phyloP scores from a whole-genome alignment of 345 rosid species.

The Pseudoturritis turrita region DNA sequence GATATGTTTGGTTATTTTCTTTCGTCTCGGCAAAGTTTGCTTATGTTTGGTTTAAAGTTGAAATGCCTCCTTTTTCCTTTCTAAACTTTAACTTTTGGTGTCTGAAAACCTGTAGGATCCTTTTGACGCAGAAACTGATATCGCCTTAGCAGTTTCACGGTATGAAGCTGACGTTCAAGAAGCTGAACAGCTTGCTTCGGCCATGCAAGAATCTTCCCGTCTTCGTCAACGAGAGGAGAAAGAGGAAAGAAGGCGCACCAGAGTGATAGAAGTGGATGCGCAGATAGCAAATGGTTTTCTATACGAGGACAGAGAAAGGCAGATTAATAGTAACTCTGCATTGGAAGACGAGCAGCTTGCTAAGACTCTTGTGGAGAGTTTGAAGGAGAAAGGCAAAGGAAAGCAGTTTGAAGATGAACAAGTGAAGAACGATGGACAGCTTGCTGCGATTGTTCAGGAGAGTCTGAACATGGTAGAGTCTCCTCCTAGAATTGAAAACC shows the following conservation, averaged over 20 bases:
- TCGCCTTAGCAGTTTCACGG: neutral
- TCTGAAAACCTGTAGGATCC: conserved; percentile 13
- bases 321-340: neutral
- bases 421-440: conserved; percentile 62
- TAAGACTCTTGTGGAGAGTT: conserved; percentile 9
- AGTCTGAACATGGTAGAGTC: conserved; percentile 40
- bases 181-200: neutral
- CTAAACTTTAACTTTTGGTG: neutral
- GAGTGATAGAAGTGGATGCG: conserved; percentile 9
- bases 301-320: conserved; percentile 6
- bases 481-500: conserved; percentile 35
- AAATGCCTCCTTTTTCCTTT: neutral
- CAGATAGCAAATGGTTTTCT: neutral
- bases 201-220: conserved; percentile 6
- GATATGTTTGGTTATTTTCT: neutral
- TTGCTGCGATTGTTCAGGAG: conserved; percentile 66
- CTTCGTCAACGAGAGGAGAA: neutral
- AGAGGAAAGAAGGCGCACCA: neutral
- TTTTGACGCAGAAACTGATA: neutral
- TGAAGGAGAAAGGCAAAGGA: conserved; percentile 32
- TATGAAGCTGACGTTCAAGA: neutral
- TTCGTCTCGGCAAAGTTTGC: neutral
- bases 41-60: neutral
- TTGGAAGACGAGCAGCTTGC: conserved; percentile 11
- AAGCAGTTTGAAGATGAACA: conserved; percentile 36